These are phyloP conservation scores for Silene uniflora DNA, from an alignment of 148 eudicot genomes.

Conservation along the genomic window DNA sequence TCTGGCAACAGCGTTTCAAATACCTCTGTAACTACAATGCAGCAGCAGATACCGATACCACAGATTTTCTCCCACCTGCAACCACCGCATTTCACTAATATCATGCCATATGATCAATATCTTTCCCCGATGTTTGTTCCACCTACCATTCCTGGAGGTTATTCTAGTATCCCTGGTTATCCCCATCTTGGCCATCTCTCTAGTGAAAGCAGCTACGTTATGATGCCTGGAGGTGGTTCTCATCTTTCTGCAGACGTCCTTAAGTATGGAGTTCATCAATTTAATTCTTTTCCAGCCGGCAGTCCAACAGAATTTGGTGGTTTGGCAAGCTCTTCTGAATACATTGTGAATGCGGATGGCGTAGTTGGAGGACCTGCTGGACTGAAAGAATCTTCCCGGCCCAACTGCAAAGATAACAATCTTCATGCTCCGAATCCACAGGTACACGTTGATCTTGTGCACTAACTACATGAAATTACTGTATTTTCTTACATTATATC, in stretches of 20 bases:
- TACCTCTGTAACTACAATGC: slow-evolving; percentile 59
- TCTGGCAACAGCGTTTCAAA: slow-evolving; percentile 47
- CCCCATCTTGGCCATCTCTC: slow-evolving; percentile 55
- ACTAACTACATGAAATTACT: too few relatives aligned
- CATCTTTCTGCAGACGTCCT: slow-evolving; percentile 56
- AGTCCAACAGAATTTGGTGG: slow-evolving; percentile 70
- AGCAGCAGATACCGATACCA: slow-evolving; percentile 49
- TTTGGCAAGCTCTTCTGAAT: slow-evolving; percentile 60
- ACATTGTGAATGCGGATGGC: slow-evolving; percentile 74
- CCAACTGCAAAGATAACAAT: slow-evolving; percentile 78
- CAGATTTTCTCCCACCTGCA: slow-evolving; percentile 94
- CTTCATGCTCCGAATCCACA: slow-evolving; percentile 81
- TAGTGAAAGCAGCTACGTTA: slow-evolving; percentile 71
- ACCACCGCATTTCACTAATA: slow-evolving; percentile 63
- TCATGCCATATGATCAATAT: slow-evolving; percentile 82
- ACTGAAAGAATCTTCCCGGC: slow-evolving; percentile 68
- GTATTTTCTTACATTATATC: too few relatives aligned
- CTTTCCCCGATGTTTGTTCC: slow-evolving; percentile 80
- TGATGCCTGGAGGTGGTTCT: slow-evolving; percentile 83
- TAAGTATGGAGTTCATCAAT: slow-evolving; percentile 82
- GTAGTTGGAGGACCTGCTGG: slow-evolving; percentile 70
- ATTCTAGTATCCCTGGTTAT: slow-evolving; percentile 67
- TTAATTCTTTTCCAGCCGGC: slow-evolving; percentile 71
- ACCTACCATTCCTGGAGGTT: slow-evolving; percentile 72
- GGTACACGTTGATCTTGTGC: slow-evolving; percentile 28